A percentile compares a stretch with the other conserved stretches of the same genome.
Evolutionary conservation across 2,329 filamentous ascomycete species (phyloP).

Genomic region (Diplodia corticola): DNA sequence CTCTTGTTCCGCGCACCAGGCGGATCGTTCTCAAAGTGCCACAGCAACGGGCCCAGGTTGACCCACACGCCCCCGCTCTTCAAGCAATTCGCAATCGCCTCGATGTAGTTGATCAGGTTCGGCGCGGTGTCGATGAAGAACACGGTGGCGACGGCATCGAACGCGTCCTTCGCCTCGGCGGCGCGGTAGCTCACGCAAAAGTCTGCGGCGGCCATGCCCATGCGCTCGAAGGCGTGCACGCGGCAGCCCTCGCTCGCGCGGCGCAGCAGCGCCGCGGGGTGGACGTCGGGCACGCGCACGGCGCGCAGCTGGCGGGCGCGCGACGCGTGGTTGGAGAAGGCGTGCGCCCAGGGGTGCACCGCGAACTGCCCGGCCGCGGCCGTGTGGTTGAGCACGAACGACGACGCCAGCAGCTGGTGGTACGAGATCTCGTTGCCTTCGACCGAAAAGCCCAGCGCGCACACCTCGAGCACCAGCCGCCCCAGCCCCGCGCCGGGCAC

Average conservation of each 20-base stretch:
- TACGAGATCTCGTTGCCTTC: conserved; percentile 97
- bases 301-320: conserved; percentile 73
- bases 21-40: conserved; percentile 86
- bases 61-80: conserved; percentile 77
- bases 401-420: conserved; percentile 87
- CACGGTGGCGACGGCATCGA: conserved; percentile 82
- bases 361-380: conserved; percentile 62
- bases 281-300: conserved; percentile 76
- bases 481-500: conserved; percentile 90
- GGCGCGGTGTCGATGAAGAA: conserved; percentile 98
- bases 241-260: conserved; percentile 26
- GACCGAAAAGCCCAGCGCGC: conserved; percentile 66
- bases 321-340: conserved; percentile 80
- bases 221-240: conserved; percentile 58
- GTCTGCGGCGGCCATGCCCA: conserved; percentile 93
- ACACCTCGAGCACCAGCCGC: conserved; percentile 85
- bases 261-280: conserved; percentile 40
- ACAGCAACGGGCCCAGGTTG: conserved; percentile 87
- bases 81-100: conserved; percentile 78
- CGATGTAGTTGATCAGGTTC: conserved; percentile 86
- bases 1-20: conserved; percentile 55
- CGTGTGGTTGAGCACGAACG: conserved; percentile 71
- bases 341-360: conserved; percentile 82
- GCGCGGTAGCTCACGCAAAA: conserved; percentile 84
- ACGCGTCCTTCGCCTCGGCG: conserved; percentile 60